These are phyloP conservation scores for Aspergillus sojae DNA, from an alignment of 2,329 filamentous ascomycete species.

Conservation along the genomic window DNA sequence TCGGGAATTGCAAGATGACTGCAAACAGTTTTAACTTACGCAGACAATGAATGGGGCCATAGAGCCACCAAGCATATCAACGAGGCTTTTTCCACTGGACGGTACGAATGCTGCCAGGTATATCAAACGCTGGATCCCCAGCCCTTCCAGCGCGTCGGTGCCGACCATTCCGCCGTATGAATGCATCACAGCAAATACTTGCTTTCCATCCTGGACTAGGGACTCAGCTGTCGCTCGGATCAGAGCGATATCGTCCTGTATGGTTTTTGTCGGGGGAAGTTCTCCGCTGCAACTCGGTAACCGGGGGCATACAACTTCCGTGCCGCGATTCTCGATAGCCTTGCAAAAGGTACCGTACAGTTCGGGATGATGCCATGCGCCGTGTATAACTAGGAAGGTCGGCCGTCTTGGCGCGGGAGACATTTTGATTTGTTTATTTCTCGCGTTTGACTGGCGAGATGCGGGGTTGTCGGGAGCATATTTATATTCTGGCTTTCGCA, in stretches of 20 bases:
- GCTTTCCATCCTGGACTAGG: constrained; percentile 15
- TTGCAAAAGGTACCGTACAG: background rate
- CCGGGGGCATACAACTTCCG: background rate
- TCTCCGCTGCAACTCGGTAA: constrained; percentile 13
- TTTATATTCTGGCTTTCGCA: background rate
- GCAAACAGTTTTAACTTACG: background rate
- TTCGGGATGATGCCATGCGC: background rate
- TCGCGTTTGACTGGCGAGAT: background rate
- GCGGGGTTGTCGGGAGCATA: background rate
- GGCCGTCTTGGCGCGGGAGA: background rate
- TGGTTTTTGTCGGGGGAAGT: constrained; percentile 10
- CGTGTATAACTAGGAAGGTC: background rate
- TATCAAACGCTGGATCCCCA: background rate
- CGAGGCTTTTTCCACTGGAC: background rate
- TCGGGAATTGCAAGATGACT: background rate
- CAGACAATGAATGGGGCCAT: background rate
- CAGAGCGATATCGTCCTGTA: constrained; percentile 14
- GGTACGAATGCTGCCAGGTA: background rate
- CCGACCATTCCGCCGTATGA: constrained; percentile 31
- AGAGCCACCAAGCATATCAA: background rate
- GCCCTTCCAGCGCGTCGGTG: constrained; percentile 6
- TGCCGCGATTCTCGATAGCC: background rate
- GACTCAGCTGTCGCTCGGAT: constrained; percentile 11
- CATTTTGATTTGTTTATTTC: background rate
- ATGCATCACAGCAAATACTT: constrained; percentile 26